Percentiles rank a stretch among this genome's conserved stretches.
These are phyloP conservation scores for Trypanosoma cruzi DNA, from an alignment of 208 protist genomes.

Conservation along the genomic window DNA sequence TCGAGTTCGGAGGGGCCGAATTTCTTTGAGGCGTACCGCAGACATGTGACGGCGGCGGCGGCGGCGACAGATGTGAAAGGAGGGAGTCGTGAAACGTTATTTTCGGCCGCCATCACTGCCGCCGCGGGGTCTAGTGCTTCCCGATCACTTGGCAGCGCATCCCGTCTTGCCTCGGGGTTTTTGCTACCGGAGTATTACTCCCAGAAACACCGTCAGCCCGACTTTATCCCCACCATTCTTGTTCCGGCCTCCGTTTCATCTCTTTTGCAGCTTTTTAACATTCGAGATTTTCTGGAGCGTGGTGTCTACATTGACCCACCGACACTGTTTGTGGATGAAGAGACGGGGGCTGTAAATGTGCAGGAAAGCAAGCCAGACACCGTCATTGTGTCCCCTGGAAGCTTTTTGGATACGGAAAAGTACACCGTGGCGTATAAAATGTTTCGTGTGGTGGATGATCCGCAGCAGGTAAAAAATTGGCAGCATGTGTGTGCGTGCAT, in stretches of 20 bases:
- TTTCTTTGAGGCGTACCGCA: slow-evolving; percentile 43
- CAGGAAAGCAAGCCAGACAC: slow-evolving; percentile 70
- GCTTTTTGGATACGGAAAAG: slow-evolving; percentile 71
- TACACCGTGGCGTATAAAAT: slow-evolving; percentile 65
- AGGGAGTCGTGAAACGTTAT: not conserved
- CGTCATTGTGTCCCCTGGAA: slow-evolving; percentile 70
- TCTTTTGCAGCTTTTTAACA: slow-evolving; percentile 84
- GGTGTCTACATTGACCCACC: slow-evolving; percentile 82
- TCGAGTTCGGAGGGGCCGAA: slow-evolving; percentile 35
- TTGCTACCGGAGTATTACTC: slow-evolving; percentile 39
- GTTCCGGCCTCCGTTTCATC: slow-evolving; percentile 70
- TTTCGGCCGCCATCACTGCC: not conserved
- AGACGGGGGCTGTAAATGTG: slow-evolving; percentile 68
- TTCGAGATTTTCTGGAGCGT: slow-evolving; percentile 76
- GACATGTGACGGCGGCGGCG: not conserved
- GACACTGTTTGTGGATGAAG: slow-evolving; percentile 65
- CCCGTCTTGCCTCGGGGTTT: slow-evolving; percentile 58
- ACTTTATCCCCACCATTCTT: slow-evolving; percentile 89
- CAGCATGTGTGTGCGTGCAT: slow-evolving; percentile 86
- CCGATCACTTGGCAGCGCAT: slow-evolving; percentile 38
- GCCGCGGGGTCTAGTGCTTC: not conserved
- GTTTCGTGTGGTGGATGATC: slow-evolving; percentile 85
- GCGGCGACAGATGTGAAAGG: not conserved
- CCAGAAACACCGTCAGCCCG: slow-evolving; percentile 43
- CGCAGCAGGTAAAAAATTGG: slow-evolving; percentile 72